Evolutionary conservation across 1,284 basidiomycete genomes (phyloP), one percentile per base, ranked within the genome.

Genomic region (Sanghuangporus sanghuang): DNA sequence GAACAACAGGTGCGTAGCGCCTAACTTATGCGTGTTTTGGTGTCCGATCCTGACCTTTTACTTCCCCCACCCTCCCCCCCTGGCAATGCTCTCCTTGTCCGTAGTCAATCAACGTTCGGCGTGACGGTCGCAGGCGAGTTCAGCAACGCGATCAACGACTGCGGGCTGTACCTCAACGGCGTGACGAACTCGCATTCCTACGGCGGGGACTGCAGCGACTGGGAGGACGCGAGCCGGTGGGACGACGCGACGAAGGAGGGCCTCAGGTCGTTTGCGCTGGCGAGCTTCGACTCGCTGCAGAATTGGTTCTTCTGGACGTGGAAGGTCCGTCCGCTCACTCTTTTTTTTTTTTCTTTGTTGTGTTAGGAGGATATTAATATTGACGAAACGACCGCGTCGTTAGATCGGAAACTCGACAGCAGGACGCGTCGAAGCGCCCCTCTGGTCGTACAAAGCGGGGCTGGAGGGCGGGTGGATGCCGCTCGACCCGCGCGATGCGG

Each of bases 391-490:
- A 23, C 23, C 1, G 23, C 23, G 23, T 23, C 2, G 18, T 32
- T 32, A 81, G 73, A 82, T 85, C 64, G 83, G 82, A 56, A 79
- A 80, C 68, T 83, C 77, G 8, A 69, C 71, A 21, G 73, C 77
- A 11, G 76, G 76, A 64, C 72, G 68, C 49, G 72, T 77, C n/a
- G 72, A 77, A 42, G 74, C 79, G 38, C 79, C 80, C 2, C 71
- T 78, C 59, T 78, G 83, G 82, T 78, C 81, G 48, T 84, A 84
- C 73, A 71, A 76, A 66, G 79, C 84, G 58, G 85, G 84, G 21
- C 74, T 83, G 18, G 70, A 78, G 64, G 71, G 83, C 55, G 84
- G 84, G 9, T 96, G 87, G 86, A 87, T 95, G 67, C 92, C 93
- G 14, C 77, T 74, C 0, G 91, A 96, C 74, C 94, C 94, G 21